Base-by-base conservation (phyloP, 1,284 basidiomycete genomes). In the Ustilago loliicola region DNA sequence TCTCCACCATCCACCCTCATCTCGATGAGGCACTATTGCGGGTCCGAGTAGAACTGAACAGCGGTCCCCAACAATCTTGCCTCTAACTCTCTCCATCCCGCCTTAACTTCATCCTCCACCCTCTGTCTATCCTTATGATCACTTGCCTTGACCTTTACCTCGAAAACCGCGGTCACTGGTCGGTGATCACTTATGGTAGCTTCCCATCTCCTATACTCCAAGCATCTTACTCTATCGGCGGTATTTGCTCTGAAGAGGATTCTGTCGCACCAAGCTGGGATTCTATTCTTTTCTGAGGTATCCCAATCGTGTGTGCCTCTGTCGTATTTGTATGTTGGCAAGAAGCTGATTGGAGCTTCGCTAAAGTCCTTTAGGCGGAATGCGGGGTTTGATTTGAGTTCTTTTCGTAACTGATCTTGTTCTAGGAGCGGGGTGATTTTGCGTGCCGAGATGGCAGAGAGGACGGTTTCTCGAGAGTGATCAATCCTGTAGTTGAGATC, bases 251-350 rank as follows among this genome's bases (percentile, higher is more conserved):
- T 86, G 87, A 93, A 97, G 45, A 98, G 88, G 25, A 98, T 91
- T 8, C 96, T 91, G 86, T 99, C 96, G 87, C 96, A 99, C 95
- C 96, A 98, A 0, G 96, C 94, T 0, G 96, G 96, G 9, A 92
- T 90, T 0, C 96, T 91, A 25, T 90, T 90, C 87, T 98, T 98
- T 84, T 94, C 94, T 1, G 92, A 94, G 2, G 92, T 89, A 85
- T 99, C 96, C 84, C 94, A 99, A 70, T 91, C 90, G 83, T 90
- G 86, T 7, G 93, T 91, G 4, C 73, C 71, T 17, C 80, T 91
- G 85, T 98, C 94, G 87, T 97, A 98, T 87, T 98, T 98, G 91
- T 98, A 99, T 21, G 96, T 99, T 17, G 21, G 90, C 85, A 83
- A 96, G 55, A 77, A 77, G 2, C 29, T n/a, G 45, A 84, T 83